Evolutionary conservation across 1,284 basidiomycete species (phyloP).

Genomic region (Microbotryum violaceum): DNA sequence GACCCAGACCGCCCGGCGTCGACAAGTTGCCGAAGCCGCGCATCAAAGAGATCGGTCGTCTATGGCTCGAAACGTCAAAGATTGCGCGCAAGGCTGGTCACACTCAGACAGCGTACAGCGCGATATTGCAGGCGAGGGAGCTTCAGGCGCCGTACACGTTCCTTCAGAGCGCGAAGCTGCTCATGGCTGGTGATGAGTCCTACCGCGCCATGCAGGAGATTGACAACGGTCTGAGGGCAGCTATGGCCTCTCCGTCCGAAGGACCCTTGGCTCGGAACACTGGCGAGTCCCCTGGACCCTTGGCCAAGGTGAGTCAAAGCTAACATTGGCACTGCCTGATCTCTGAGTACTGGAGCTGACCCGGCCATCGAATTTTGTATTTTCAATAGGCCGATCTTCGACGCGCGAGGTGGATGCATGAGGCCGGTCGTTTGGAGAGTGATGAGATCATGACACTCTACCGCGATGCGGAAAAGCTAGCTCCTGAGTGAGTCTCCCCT

Average conservation of each 20-base stretch:
- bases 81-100: conserved; percentile 92
- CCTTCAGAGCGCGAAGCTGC: conserved; percentile 83
- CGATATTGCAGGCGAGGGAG: conserved; percentile 82
- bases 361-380: conserved; percentile 7
- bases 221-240: conserved; percentile 58
- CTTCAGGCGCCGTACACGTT: conserved; percentile 70
- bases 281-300: conserved; percentile 3
- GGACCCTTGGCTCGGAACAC: background rate
- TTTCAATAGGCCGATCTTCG: conserved; percentile 64
- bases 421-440: conserved; percentile 71
- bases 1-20: conserved; percentile 25
- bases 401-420: conserved; percentile 88
- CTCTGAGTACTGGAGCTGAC: background rate
- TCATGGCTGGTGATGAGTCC: conserved; percentile 70
- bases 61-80: conserved; percentile 90
- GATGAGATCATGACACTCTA: conserved; percentile 59
- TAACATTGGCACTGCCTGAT: too few species aligned
- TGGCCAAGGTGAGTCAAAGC: conserved; percentile 56
- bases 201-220: conserved; percentile 83
- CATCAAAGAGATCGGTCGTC: conserved; percentile 57
- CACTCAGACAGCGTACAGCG: conserved; percentile 94
- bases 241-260: background rate
- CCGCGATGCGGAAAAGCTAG: conserved; percentile 51
- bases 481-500: conserved; percentile 49
- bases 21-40: conserved; percentile 33